Conservation (phyloP, 2,329 filamentous ascomycete species). For the Xylariaceae sp. region DNA sequence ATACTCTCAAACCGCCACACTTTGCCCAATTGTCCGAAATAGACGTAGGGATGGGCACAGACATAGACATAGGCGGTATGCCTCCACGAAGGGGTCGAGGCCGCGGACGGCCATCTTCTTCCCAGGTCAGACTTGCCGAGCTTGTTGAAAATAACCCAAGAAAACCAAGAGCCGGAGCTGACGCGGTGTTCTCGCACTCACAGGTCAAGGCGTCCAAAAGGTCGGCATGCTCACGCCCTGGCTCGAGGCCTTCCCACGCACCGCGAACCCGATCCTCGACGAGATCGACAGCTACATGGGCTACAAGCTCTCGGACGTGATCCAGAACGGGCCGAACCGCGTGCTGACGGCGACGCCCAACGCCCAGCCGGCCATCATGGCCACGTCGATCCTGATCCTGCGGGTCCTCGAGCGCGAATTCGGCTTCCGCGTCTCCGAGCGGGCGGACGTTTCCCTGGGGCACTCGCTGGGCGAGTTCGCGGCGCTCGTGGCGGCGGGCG, state of each 20-base stretch:
- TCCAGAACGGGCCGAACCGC: slow-evolving; percentile 77
- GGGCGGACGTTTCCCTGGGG: slow-evolving; percentile 81
- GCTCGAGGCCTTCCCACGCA: slow-evolving; percentile 82
- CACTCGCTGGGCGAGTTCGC: slow-evolving; percentile 95
- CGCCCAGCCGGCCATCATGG: slow-evolving; percentile 95
- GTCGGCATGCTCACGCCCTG: slow-evolving; percentile 86
- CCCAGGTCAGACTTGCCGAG: slow-evolving; percentile 48
- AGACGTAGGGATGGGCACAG: too few species aligned
- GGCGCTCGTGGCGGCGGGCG: slow-evolving; percentile 81
- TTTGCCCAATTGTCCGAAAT: slow-evolving; percentile 23
- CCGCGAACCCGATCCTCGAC: slow-evolving; percentile 74
- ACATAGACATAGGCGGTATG: slow-evolving; percentile 26
- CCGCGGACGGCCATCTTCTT: slow-evolving; percentile 63
- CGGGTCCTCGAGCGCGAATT: slow-evolving; percentile 86
- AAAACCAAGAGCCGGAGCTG: slow-evolving; percentile 5
- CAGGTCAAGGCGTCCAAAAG: slow-evolving; percentile 86
- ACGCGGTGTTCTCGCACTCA: slow-evolving; percentile 2
- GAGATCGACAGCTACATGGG: slow-evolving; percentile 81
- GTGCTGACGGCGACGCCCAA: slow-evolving; percentile 80
- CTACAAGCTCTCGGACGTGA: slow-evolving; percentile 75
- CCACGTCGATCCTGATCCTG: slow-evolving; percentile 86
- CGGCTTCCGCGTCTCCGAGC: slow-evolving; percentile 69
- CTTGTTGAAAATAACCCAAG: too few species aligned
- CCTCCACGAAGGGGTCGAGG: slow-evolving; percentile 38
- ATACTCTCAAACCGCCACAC: slow-evolving; percentile 13